These are phyloP conservation scores for Hemileccinum rubropunctum DNA, from an alignment of 768 basidiomycete species.

Conservation along the genomic window DNA sequence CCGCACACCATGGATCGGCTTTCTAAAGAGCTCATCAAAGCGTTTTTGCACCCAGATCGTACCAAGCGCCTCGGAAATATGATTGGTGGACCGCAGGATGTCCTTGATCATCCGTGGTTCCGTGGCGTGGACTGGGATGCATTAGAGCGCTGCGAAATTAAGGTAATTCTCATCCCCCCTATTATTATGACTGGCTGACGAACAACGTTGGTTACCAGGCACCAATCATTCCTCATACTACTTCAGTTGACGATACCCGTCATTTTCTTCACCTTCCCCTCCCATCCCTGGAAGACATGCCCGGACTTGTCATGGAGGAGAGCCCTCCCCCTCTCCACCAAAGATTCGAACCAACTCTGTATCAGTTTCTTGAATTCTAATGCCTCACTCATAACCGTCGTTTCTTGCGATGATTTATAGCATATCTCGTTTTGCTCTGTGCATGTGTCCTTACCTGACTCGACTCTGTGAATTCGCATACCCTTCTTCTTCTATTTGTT, in stretches of 20 bases:
- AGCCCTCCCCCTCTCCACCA: slow-evolving; percentile 54
- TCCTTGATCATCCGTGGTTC: slow-evolving; percentile 93
- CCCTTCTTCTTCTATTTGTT: neutral
- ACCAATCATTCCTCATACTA: slow-evolving; percentile 80
- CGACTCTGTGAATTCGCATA: too few species aligned
- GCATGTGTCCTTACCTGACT: slow-evolving; percentile 1
- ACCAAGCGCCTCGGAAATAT: slow-evolving; percentile 91
- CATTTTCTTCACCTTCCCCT: slow-evolving; percentile 81
- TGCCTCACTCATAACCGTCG: slow-evolving; percentile 5
- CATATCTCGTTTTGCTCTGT: slow-evolving; percentile 17
- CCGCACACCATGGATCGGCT: slow-evolving; percentile 87
- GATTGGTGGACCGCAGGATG: slow-evolving; percentile 87
- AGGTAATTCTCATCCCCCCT: slow-evolving; percentile 47
- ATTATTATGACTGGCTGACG: neutral
- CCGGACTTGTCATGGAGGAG: slow-evolving; percentile 70
- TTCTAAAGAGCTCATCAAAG: slow-evolving; percentile 84
- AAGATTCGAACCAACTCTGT: slow-evolving; percentile 63
- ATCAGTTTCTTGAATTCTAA: slow-evolving; percentile 78
- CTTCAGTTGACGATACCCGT: slow-evolving; percentile 78
- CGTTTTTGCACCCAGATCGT: slow-evolving; percentile 89
- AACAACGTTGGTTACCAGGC: slow-evolving; percentile 46
- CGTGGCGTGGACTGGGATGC: slow-evolving; percentile 92
- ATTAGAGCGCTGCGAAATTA: slow-evolving; percentile 80
- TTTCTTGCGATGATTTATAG: slow-evolving; percentile 25
- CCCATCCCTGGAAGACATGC: slow-evolving; percentile 76